Evolutionary conservation across 257 asterid genomes (phyloP).

Genomic region (Leonotis leonurus): DNA sequence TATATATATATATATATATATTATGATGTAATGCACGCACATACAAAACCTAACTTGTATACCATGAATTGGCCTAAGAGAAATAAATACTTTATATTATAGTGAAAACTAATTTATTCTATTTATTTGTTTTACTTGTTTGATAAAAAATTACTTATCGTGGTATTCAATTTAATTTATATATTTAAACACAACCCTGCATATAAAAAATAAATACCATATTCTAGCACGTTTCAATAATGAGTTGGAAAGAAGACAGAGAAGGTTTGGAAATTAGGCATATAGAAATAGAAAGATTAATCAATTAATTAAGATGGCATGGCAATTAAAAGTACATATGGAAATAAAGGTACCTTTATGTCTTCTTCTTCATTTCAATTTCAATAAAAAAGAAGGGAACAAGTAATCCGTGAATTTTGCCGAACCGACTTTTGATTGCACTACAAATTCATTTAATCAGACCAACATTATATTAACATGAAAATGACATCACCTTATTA

Average conservation of each 20-base stretch:
- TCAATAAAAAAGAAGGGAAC: slow-evolving; percentile 20
- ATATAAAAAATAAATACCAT: no score
- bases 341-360: slow-evolving; percentile 18
- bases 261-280: neutral
- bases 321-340: neutral
- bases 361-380: slow-evolving; percentile 22
- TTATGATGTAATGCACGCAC: no score
- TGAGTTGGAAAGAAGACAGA: neutral
- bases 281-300: neutral
- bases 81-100: no score
- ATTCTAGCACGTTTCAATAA: neutral
- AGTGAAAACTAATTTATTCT: no score
- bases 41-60: no score
- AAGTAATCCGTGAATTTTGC: slow-evolving; percentile 47
- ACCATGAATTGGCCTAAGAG: no score
- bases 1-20: no score
- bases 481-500: slow-evolving; percentile 28
- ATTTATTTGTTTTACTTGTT: no score
- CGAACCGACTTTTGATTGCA: slow-evolving; percentile 35
- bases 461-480: slow-evolving; percentile 29
- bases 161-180: no score
- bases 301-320: no score
- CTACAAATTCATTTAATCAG: slow-evolving; percentile 17
- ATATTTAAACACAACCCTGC: no score
- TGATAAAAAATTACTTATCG: neutral